phyloP scores from a whole-genome alignment of 164 flowering plant genomes.

The Kalanchoe fedtschenkoi region DNA sequence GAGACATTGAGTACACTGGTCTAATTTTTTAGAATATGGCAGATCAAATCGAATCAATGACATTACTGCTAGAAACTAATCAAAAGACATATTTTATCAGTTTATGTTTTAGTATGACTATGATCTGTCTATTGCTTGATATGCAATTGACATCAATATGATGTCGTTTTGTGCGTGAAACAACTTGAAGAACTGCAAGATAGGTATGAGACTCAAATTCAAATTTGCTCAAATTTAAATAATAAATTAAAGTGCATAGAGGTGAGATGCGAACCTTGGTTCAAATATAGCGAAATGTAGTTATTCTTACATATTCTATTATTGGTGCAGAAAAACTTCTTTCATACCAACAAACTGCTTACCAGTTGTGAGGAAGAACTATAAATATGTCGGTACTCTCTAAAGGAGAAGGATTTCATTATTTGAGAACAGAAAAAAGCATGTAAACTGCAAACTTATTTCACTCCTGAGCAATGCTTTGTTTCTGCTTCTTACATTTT shows the following conservation, averaged over 20 bases:
- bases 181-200: conserved; percentile 68
- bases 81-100: too few species aligned
- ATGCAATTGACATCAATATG: neutral
- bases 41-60: conserved; percentile 91
- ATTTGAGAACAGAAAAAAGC: conserved; percentile 82
- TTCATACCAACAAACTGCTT: conserved; percentile 39
- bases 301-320: neutral
- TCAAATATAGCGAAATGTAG: neutral
- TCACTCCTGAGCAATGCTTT: neutral
- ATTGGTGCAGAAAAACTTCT: conserved; percentile 48
- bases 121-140: neutral
- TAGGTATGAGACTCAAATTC: too few species aligned
- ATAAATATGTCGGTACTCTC: conserved; percentile 51
- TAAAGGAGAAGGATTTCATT: conserved; percentile 72
- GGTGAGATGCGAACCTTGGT: conserved; percentile 13
- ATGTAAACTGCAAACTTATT: conserved; percentile 19
- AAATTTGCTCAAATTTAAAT: conserved; percentile 48
- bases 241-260: too few species aligned
- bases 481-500: neutral
- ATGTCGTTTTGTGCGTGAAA: conserved; percentile 22
- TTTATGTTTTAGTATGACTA: too few species aligned
- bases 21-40: conserved; percentile 62
- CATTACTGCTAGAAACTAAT: conserved; percentile 9
- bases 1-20: conserved; percentile 40
- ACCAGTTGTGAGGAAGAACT: conserved; percentile 51